Evolutionary conservation across 192 early-diverging fungal species (phyloP).

Genomic region (Backusella morwellensis): DNA sequence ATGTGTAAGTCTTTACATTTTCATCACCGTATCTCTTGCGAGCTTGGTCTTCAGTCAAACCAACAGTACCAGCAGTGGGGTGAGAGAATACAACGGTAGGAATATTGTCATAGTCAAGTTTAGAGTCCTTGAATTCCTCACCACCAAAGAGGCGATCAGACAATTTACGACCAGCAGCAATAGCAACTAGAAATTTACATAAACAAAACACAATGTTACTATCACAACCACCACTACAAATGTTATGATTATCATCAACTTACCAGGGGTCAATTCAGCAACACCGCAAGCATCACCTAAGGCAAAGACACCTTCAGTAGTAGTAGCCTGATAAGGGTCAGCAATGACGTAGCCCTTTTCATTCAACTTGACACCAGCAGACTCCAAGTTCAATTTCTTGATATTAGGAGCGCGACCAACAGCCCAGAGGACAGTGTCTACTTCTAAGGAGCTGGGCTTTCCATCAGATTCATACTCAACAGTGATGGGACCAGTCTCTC

Average conservation of each 20-base stretch:
- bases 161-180: conserved; percentile 89
- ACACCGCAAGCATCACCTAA: conserved; percentile 94
- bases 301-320: conserved; percentile 68
- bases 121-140: conserved; percentile 62
- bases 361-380: conserved; percentile 60
- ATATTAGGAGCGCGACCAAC: conserved; percentile 82
- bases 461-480: conserved; percentile 44
- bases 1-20: conserved; percentile 83
- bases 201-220: not conserved
- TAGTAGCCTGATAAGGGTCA: conserved; percentile 89
- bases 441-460: conserved; percentile 51
- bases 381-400: conserved; percentile 67
- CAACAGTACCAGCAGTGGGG: conserved; percentile 84
- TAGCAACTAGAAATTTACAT: conserved; percentile 66
- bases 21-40: conserved; percentile 67
- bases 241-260: not conserved
- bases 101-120: conserved; percentile 92
- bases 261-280: conserved; percentile 89
- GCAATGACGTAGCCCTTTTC: conserved; percentile 72
- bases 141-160: conserved; percentile 92
- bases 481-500: conserved; percentile 52
- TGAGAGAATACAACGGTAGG: conserved; percentile 97
- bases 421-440: conserved; percentile 90
- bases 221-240: not conserved
- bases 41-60: conserved; percentile 88